Evolutionary conservation across 495 filamentous ascomycete genomes (phyloP).

Genomic region (Aspergillus nidulans): DNA sequence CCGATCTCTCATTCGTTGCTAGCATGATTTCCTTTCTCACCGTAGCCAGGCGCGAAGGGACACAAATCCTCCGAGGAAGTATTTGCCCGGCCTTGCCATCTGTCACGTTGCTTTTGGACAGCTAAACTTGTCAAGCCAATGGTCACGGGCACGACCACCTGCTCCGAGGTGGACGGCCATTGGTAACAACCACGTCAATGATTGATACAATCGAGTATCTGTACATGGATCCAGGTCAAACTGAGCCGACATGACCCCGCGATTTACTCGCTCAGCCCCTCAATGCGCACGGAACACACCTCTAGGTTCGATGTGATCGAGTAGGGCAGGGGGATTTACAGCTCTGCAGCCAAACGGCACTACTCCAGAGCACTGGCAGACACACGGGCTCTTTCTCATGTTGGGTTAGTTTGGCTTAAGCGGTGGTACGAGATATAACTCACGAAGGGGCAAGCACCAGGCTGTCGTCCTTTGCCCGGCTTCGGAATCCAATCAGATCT

Average conservation of each 20-base stretch:
- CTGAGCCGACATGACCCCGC: conserved; percentile 3
- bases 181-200: background rate
- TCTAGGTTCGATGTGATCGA: conserved; percentile 6
- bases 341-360: conserved; percentile 17
- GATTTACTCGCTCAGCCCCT: conserved; percentile 5
- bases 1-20: conserved; percentile 2
- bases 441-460: conserved; percentile 3
- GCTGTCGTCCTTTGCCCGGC: conserved; percentile 1
- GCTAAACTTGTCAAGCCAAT: conserved; percentile 1
- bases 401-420: conserved; percentile 1
- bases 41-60: background rate
- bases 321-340: conserved; percentile 13
- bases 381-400: conserved; percentile 7
- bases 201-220: background rate
- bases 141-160: background rate
- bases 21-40: background rate
- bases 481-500: conserved; percentile 5
- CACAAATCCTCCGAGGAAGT: conserved; percentile 13
- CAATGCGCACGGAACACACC: conserved; percentile 9
- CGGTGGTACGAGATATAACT: conserved; percentile 1
- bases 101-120: conserved; percentile 13
- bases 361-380: conserved; percentile 16
- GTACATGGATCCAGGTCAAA: conserved; percentile 4
- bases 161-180: background rate
- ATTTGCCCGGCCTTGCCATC: conserved; percentile 6